Evolutionary conservation across 2,329 filamentous ascomycete genomes (phyloP).

Genomic region (Diaporthe vexans): DNA sequence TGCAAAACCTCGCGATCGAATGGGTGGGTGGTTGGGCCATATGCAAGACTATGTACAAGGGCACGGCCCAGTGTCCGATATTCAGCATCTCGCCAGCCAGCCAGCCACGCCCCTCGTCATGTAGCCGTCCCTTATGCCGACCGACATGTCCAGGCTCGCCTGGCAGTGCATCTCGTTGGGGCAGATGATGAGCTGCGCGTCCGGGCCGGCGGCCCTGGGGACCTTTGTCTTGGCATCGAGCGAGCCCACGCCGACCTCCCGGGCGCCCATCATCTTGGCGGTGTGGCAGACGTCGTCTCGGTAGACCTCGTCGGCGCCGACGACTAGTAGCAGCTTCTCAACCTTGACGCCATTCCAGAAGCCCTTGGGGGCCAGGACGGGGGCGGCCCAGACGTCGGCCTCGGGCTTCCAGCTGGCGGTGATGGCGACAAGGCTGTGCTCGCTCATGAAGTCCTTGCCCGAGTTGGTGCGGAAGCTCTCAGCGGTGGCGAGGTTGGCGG

Average conservation of each 20-base stretch:
- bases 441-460: slow-evolving; percentile 43
- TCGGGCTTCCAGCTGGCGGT: slow-evolving; percentile 40
- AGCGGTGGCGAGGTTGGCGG: slow-evolving; percentile 42
- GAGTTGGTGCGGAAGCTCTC: slow-evolving; percentile 43
- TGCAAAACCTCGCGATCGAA: not conserved
- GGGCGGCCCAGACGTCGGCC: slow-evolving; percentile 43
- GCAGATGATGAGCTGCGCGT: slow-evolving; percentile 41
- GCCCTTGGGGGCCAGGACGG: slow-evolving; percentile 36
- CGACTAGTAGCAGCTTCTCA: slow-evolving; percentile 39
- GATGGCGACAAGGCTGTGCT: slow-evolving; percentile 37
- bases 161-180: slow-evolving; percentile 43
- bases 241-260: slow-evolving; percentile 11
- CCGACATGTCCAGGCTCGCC: slow-evolving; percentile 36
- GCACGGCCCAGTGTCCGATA: not conserved
- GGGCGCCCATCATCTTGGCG: slow-evolving; percentile 41
- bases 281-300: slow-evolving; percentile 42
- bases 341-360: slow-evolving; percentile 42
- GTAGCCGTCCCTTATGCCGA: slow-evolving; percentile 40
- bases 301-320: slow-evolving; percentile 43
- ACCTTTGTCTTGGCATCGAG: slow-evolving; percentile 4
- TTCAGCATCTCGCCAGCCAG: slow-evolving; percentile 34
- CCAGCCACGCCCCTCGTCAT: slow-evolving; percentile 30
- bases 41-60: slow-evolving; percentile 21
- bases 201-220: slow-evolving; percentile 2
- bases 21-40: slow-evolving; percentile 14